Conservation (phyloP, 1,284 basidiomycete genomes). For the Puccinia triticina region DNA sequence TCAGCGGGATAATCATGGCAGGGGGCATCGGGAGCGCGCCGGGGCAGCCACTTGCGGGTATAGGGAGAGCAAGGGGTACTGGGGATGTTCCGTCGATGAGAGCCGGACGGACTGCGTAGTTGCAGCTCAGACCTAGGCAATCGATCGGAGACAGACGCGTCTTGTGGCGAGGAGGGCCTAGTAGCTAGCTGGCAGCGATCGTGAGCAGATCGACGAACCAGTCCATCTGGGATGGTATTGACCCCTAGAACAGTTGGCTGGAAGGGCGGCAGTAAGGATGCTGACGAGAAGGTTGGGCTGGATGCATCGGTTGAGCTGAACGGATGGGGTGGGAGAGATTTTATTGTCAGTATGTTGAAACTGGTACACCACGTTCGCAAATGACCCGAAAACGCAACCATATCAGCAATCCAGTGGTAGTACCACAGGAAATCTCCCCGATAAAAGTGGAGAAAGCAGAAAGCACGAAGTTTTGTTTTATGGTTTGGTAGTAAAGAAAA, state of each 20-base stretch:
- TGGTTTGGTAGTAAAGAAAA: not conserved
- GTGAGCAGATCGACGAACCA: not conserved
- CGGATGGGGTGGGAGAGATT: not conserved
- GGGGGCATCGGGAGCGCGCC: slow-evolving; percentile 6
- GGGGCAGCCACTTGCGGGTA: slow-evolving; percentile 16
- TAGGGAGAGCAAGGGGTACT: slow-evolving; percentile 26
- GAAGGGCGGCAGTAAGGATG: slow-evolving; percentile 23
- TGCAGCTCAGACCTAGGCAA: not conserved
- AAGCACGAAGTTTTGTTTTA: not conserved
- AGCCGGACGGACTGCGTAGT: slow-evolving; percentile 26
- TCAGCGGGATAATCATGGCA: not conserved
- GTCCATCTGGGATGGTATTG: not conserved
- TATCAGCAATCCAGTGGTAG: slow-evolving; percentile 6
- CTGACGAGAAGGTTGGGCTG: not conserved
- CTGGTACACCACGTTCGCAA: not conserved
- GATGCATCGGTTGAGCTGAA: slow-evolving; percentile 19
- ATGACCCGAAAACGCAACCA: slow-evolving; percentile 16
- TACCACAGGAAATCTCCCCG: not conserved
- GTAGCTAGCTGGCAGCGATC: not conserved
- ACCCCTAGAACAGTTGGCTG: slow-evolving; percentile 6
- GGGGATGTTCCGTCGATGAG: slow-evolving; percentile 3
- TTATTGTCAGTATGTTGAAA: not conserved
- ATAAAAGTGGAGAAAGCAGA: no score
- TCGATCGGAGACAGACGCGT: not conserved
- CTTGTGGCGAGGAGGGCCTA: slow-evolving; percentile 4